Evolutionary conservation across 23 red algal species (phyloP).

Genomic region (Pyropia yezoensis): DNA sequence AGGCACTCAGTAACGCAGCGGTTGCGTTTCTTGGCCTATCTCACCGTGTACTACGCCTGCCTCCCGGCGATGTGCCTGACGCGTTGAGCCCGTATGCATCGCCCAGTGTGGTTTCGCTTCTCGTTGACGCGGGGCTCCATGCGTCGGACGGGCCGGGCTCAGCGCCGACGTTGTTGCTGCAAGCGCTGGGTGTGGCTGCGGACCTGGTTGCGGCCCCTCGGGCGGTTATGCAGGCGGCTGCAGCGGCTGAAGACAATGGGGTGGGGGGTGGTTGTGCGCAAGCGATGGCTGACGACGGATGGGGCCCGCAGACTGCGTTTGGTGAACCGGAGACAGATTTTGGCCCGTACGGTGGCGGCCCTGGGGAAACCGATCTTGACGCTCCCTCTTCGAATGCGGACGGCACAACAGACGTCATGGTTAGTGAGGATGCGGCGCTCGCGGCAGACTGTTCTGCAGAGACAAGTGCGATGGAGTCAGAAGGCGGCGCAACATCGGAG

Average conservation of each 20-base stretch:
- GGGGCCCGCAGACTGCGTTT: constrained; percentile 28
- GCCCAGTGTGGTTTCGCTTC: constrained; percentile 30
- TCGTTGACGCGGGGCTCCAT: constrained; percentile 32
- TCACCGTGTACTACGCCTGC: constrained; percentile 34
- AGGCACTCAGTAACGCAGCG: constrained; percentile 40
- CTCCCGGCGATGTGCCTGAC: constrained; percentile 18
- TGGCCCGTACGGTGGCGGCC: no score
- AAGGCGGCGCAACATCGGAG: no score
- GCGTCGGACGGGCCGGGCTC: not conserved
- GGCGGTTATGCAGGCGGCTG: not conserved
- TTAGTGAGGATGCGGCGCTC: no score
- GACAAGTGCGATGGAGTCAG: no score
- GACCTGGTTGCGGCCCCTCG: not conserved
- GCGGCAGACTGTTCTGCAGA: no score
- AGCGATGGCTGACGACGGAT: constrained; percentile 26
- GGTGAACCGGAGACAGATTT: no score
- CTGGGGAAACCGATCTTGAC: no score
- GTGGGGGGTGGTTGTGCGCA: constrained; percentile 15
- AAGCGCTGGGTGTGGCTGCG: constrained; percentile 10
- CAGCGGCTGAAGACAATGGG: constrained; percentile 2
- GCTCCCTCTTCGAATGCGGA: no score
- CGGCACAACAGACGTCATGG: no score
- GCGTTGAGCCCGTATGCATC: constrained; percentile 25
- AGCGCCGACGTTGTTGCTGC: constrained; percentile 27
- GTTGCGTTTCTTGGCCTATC: constrained; percentile 29